Conservation (phyloP, 2,329 filamentous ascomycete genomes). For the Trichoderma sp. region DNA sequence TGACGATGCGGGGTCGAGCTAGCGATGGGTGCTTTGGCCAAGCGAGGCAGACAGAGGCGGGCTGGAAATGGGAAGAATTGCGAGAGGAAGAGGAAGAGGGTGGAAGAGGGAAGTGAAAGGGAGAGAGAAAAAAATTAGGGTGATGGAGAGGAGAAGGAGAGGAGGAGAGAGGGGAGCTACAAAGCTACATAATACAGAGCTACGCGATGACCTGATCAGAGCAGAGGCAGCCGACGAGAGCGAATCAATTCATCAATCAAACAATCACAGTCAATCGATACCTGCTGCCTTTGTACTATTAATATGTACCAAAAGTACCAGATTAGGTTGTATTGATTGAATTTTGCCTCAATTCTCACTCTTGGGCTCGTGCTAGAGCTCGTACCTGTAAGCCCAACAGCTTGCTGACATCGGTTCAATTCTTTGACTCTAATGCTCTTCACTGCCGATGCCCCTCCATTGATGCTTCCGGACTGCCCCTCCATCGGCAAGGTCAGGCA, state of each 20-base stretch:
- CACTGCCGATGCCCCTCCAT: background rate
- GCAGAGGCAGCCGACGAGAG: background rate
- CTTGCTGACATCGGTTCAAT: background rate
- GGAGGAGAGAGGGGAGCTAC: background rate
- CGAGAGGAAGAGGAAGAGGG: background rate
- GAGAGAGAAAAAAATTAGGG: background rate
- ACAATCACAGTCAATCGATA: background rate
- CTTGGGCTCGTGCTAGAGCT: background rate
- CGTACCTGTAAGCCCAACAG: background rate
- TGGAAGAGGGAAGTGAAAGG: too few relatives aligned
- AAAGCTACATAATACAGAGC: background rate
- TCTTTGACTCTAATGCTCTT: too few relatives aligned
- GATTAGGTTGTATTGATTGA: background rate
- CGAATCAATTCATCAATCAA: background rate
- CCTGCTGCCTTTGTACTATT: background rate
- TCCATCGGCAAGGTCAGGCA: background rate
- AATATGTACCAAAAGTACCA: background rate
- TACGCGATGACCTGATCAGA: too few relatives aligned
- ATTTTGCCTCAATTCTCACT: background rate
- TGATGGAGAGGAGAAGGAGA: background rate
- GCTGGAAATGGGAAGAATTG: background rate
- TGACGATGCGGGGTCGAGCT: constrained; percentile 14
- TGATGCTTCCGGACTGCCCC: background rate
- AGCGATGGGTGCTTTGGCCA: background rate
- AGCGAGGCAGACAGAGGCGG: background rate